Evolutionary conservation across 139 green algal species (phyloP), one percentile per base, ranked within the genome.

Genomic region (Pedinophyceae sp.): DNA sequence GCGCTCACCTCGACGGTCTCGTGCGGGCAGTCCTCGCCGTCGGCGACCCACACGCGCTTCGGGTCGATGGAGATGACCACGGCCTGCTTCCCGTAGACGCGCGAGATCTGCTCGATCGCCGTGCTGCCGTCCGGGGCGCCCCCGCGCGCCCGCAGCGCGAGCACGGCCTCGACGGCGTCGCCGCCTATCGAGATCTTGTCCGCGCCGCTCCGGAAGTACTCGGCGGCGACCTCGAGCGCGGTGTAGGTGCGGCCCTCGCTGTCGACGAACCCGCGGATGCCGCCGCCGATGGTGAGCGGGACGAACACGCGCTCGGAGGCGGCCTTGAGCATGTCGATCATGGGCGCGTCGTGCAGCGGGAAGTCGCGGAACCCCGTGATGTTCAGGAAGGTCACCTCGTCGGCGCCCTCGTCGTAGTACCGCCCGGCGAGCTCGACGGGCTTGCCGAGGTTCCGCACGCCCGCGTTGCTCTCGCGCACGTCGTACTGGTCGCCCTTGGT

Each of bases 361-460:
- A 86, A 93, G 62, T 97, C 89, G 40, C 87, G 52, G 74, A 93
- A 94, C 34, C 72, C 74, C 15, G 91, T 98, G 74, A 98, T 98
- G 79, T 98, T 98, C 19, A 98, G 73, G 70, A 98, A 98, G 13
- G 86, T 86, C 34, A 95, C 74, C 74, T 98, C 91, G 57, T 98
- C 91, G 4, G 91, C 91, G 5, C 91, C 91, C 54, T 95, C 85
- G 4, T 76, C 49, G 69, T 93, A 96, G 71, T 98, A 98, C 4
- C 79, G 66, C 34, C 59, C 61, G 4, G 73, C 74, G 24, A 88
- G 67, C 22, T 82, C 69, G 22, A 88, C 80, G 1, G 80, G 80
- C 61, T 83, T 79, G 51, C 86, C 86, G 22, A 98, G 70, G 67
- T 96, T 97, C 34, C 90, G 75, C 45, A 97, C 89, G 64, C 27